Conservation (phyloP, 129 eudicot genomes). For the Pseudognaphalium luteoalbum region DNA sequence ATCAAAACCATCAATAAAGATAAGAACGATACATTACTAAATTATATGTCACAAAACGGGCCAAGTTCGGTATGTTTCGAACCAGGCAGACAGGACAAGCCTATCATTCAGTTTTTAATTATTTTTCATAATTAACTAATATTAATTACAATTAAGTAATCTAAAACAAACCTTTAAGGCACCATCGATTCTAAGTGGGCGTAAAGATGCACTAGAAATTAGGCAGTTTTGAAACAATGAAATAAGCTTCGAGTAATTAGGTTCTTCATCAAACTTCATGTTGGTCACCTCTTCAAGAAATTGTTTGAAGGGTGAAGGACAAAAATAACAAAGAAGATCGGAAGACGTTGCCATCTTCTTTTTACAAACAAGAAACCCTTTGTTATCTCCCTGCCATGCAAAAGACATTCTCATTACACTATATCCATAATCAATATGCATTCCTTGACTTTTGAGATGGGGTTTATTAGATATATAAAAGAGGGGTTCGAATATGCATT, state of each 20-base stretch:
- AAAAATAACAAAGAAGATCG: slow-evolving; percentile 67
- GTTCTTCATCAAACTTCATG: slow-evolving; percentile 88
- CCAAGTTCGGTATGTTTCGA: not conserved
- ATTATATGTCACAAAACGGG: not conserved
- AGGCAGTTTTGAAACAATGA: slow-evolving; percentile 56
- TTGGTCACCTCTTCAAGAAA: slow-evolving; percentile 75
- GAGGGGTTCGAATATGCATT: not conserved
- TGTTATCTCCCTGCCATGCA: slow-evolving; percentile 76
- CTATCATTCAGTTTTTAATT: too few relatives aligned
- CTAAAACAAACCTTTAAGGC: slow-evolving; percentile 61
- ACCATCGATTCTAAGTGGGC: slow-evolving; percentile 80
- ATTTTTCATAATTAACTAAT: too few relatives aligned
- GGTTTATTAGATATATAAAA: not conserved
- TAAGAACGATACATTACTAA: not conserved
- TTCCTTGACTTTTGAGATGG: not conserved
- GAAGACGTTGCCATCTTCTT: slow-evolving; percentile 92
- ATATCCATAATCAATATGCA: not conserved
- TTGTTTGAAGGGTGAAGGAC: slow-evolving; percentile 66
- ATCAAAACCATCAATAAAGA: not conserved
- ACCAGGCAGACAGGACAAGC: not conserved
- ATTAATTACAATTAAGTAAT: not conserved
- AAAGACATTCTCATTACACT: not conserved
- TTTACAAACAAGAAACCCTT: slow-evolving; percentile 84
- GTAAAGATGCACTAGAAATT: slow-evolving; percentile 46
- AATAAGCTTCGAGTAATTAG: slow-evolving; percentile 69